phyloP scores from a whole-genome alignment of 306 rosid species.

The Quercus suber region DNA sequence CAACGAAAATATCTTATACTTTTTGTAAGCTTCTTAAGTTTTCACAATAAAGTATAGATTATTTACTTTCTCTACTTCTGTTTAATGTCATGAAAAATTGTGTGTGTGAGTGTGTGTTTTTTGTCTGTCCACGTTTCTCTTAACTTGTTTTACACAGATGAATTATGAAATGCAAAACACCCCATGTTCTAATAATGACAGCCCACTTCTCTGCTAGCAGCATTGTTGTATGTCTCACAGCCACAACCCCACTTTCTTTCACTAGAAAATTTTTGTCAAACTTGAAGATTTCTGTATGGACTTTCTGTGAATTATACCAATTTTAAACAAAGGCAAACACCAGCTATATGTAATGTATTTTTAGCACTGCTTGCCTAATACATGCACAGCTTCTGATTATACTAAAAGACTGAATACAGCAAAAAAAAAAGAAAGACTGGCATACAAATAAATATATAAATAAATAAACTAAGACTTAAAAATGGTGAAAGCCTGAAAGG shows the following conservation, averaged over 20 bases:
- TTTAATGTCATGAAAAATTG: too few relatives aligned
- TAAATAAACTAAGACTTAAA: slow-evolving; percentile 9
- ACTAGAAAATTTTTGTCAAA: not conserved
- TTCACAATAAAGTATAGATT: not conserved
- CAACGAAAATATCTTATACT: too few relatives aligned
- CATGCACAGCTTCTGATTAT: not conserved
- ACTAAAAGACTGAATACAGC: not conserved
- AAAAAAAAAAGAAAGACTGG: not conserved
- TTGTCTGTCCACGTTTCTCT: not conserved
- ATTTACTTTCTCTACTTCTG: not conserved
- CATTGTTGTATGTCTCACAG: not conserved
- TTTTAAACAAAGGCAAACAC: slow-evolving; percentile 1
- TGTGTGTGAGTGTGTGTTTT: too few relatives aligned
- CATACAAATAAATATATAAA: not conserved
- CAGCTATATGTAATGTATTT: slow-evolving; percentile 13
- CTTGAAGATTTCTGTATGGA: not conserved
- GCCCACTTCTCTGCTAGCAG: slow-evolving; percentile 18
- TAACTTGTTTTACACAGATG: slow-evolving; percentile 16
- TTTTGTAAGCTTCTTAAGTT: too few relatives aligned
- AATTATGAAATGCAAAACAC: slow-evolving; percentile 14
- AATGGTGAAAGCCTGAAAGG: slow-evolving; percentile 3
- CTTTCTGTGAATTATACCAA: not conserved
- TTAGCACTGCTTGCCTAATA: slow-evolving; percentile 2
- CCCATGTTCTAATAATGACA: slow-evolving; percentile 34
- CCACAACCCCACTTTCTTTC: slow-evolving; percentile 15